Conservation (phyloP, 495 filamentous ascomycete genomes). For the Lichenothelia convexa region DNA sequence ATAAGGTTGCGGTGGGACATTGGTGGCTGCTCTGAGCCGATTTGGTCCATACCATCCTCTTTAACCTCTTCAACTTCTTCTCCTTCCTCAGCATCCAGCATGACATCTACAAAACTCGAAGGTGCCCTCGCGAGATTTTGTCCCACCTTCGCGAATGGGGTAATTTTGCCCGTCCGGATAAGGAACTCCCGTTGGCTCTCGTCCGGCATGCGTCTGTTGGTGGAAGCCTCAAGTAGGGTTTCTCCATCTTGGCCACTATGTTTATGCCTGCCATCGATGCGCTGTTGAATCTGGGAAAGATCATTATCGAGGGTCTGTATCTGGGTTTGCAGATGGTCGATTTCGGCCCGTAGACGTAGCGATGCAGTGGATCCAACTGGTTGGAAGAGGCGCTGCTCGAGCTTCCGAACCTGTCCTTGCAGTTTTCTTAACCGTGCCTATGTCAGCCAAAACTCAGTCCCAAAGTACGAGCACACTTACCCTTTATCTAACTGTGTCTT, state of each 20-base stretch:
- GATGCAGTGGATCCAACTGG: constrained; percentile 29
- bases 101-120: constrained; percentile 36
- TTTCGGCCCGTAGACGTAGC: constrained; percentile 38
- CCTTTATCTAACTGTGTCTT: constrained; percentile 47
- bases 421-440: too few species aligned
- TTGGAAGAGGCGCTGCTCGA: constrained; percentile 32
- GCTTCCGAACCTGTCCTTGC: constrained; percentile 27
- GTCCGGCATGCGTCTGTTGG: constrained; percentile 43
- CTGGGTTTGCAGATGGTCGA: constrained; percentile 40
- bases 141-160: constrained; percentile 63
- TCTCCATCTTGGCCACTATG: constrained; percentile 25
- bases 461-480: too few species aligned
- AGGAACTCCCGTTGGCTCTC: constrained; percentile 79
- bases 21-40: constrained; percentile 10
- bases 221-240: constrained; percentile 17
- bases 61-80: constrained; percentile 42
- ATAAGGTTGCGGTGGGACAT: constrained; percentile 67
- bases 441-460: too few species aligned
- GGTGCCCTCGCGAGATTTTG: constrained; percentile 11
- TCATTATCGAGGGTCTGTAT: constrained; percentile 46
- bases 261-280: constrained; percentile 54
- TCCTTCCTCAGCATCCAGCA: constrained; percentile 58
- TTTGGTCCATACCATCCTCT: constrained; percentile 23
- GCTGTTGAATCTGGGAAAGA: constrained; percentile 53
- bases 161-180: constrained; percentile 92